phyloP scores from a whole-genome alignment of 345 rosid genomes.

The Cardamine chenopodiifolia region DNA sequence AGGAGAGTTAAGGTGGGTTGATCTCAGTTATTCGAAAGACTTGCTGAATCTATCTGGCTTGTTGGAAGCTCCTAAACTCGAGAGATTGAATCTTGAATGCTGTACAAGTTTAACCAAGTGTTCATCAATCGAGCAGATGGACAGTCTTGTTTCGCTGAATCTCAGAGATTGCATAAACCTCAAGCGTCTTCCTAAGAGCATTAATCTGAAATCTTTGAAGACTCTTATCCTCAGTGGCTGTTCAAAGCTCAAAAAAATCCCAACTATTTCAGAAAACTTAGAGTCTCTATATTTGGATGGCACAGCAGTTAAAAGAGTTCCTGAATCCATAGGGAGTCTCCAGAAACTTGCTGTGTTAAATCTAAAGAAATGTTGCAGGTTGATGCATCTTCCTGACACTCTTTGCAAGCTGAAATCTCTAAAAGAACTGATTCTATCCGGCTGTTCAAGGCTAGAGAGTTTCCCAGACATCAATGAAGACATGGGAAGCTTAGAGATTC shows the following conservation, averaged over 20 bases:
- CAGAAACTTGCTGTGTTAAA: slow-evolving; percentile 20
- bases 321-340: slow-evolving; percentile 19
- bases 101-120: slow-evolving; percentile 37
- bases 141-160: slow-evolving; percentile 27
- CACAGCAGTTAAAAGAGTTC: slow-evolving; percentile 31
- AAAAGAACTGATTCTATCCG: slow-evolving; percentile 30
- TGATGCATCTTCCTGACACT: slow-evolving; percentile 22
- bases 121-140: slow-evolving; percentile 19
- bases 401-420: slow-evolving; percentile 38
- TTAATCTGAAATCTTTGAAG: slow-evolving; percentile 19
- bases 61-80: slow-evolving; percentile 35
- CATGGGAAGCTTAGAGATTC: slow-evolving; percentile 42
- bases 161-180: slow-evolving; percentile 39
- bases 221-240: slow-evolving; percentile 38
- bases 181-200: slow-evolving; percentile 27
- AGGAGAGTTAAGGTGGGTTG: slow-evolving; percentile 34
- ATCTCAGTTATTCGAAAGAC: slow-evolving; percentile 33
- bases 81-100: slow-evolving; percentile 25
- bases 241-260: slow-evolving; percentile 31
- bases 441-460: slow-evolving; percentile 24
- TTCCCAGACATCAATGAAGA: slow-evolving; percentile 29
- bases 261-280: slow-evolving; percentile 34
- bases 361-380: slow-evolving; percentile 26
- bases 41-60: slow-evolving; percentile 36
- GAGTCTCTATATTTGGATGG: slow-evolving; percentile 29